These are phyloP conservation scores for Pseudonitzschia delicatissima DNA, from an alignment of 108 stramenopile species.

Conservation along the genomic window DNA sequence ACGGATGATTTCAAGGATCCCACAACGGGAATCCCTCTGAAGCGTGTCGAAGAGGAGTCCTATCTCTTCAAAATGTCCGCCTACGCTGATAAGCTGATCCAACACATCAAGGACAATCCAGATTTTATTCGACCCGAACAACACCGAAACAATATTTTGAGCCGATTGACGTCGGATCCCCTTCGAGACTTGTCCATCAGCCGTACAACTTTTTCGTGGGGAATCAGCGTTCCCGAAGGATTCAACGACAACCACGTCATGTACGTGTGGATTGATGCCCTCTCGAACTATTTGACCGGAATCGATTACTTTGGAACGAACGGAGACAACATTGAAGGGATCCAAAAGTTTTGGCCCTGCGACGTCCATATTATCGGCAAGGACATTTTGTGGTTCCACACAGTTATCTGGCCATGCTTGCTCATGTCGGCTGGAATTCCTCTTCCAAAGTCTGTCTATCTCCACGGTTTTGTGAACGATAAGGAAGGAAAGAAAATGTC, in stretches of 20 bases:
- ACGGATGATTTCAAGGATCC: slow-evolving; percentile 87
- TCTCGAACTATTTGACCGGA: slow-evolving; percentile 95
- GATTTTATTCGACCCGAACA: slow-evolving; percentile 91
- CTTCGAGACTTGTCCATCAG: slow-evolving; percentile 92
- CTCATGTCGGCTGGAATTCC: slow-evolving; percentile 94
- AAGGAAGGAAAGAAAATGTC: slow-evolving; percentile 98
- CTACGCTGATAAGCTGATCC: slow-evolving; percentile 81
- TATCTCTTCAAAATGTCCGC: slow-evolving; percentile 98
- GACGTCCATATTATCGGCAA: slow-evolving; percentile 96
- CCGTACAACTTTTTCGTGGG: slow-evolving; percentile 96
- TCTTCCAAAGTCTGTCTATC: slow-evolving; percentile 91
- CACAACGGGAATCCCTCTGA: slow-evolving; percentile 83
- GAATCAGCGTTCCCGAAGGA: slow-evolving; percentile 92
- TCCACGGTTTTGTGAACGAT: slow-evolving; percentile 97
- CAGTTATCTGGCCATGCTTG: slow-evolving; percentile 98
- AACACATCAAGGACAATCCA: slow-evolving; percentile 84
- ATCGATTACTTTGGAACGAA: slow-evolving; percentile 77
- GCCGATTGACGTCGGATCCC: slow-evolving; percentile 72
- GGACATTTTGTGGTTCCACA: slow-evolving; percentile 99
- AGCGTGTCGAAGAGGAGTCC: slow-evolving; percentile 92
- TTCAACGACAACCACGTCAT: slow-evolving; percentile 93
- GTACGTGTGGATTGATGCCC: slow-evolving; percentile 99
- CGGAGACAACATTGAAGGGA: slow-evolving; percentile 40
- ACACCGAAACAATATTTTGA: slow-evolving; percentile 82
- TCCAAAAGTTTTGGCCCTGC: slow-evolving; percentile 92